Base-by-base conservation (phyloP, 1,284 basidiomycete species). In the Trametes versicolor region DNA sequence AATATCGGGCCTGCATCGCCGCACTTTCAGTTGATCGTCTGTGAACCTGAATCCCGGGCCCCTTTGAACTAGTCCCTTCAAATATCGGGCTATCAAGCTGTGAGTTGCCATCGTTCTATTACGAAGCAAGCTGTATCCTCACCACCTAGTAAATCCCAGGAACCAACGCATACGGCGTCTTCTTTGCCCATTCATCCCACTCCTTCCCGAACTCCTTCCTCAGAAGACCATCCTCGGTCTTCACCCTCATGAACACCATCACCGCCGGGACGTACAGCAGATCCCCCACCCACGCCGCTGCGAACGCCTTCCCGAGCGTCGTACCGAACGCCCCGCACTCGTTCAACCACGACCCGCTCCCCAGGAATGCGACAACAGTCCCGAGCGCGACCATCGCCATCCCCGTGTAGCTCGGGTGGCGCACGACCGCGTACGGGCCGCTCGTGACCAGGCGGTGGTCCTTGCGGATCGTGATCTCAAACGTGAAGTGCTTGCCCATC, bases 111-210 rank as follows among this genome's bases (percentile, higher is more conserved):
- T 32, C 8, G 3, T 32, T 32, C 4, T 32, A 4, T 8, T 32
- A 32, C 6, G 10, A 59, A 29, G 60, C 39, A 12, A 27, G 4
- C 13, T 19, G 54, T 56, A 48, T n/a, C 17, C 45, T 47, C n/a
- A 8, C 13, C 25, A 25, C 8, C 57, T 55, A 70, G 39, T 60
- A 65, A 4, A 67, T 43, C 10, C 64, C 59, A 4, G 70, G 69
- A 12, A 71, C 23, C 19, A 71, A n/a, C 21, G 41, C 61, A 41
- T 60, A 70, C 13, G 65, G 68, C 23, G 69, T 70, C 21, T 58
- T 63, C 51, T 52, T 58, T 25, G 54, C 70, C 70, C 70, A 71
- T 27, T 59, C 67, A 17, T 71, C 65, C 70, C 70, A 71, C 39
- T 67, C 61, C 36, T n/a, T 36, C 12, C 69, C 65, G n/a, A 70